Evolutionary conservation across 164 flowering plant species (phyloP), one percentile per base, ranked within the genome.

Genomic region (Euptelea pleiosperma): DNA sequence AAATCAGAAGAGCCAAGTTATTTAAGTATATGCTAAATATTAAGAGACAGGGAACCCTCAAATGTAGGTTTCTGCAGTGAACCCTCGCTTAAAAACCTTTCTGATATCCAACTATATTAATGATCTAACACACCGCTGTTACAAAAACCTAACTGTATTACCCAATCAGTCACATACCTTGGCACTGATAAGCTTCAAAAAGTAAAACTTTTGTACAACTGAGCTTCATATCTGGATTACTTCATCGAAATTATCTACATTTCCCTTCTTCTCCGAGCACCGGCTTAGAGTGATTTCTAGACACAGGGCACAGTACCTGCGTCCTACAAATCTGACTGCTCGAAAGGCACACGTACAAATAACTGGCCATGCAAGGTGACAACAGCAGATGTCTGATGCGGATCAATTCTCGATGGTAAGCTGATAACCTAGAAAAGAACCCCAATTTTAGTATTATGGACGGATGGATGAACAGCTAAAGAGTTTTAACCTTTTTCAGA

Each of bases 361-460:
- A 92, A 69, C 76, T 89, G 96, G 12, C 98, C 98, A 62, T 92
- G 91, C 67, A 92, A 70, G 51, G 96, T 92, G 36, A 92, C 96
- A 51, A 92, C 96, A 31, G 98, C 98, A 12, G 96, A 92, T 30
- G 95, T 89, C 70, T 92, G 98, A 67, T 89, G 98, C 8, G 98
- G 93, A 65, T 89, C 95, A 12, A 92, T 92, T 70, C 98, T 79
- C 1, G 86, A 78, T 1, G 96, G 93, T 44, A 92, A 74, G 75
- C 73, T 87, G 37, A 92, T 83, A 51, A 92, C 86, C 98, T 92
- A 73, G 22, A 72, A 55, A 28, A 43, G 15, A 53, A 40, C 14
- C 28, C 46, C n/a, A n/a, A n/a, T n/a, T n/a, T n/a, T n/a, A n/a
- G n/a, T n/a, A n/a, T n/a, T n/a, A n/a, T n/a, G n/a, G n/a, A n/a